These are phyloP conservation scores for Aspergillus pseudoviridinutans DNA, from an alignment of 2,329 filamentous ascomycete genomes.

Conservation along the genomic window DNA sequence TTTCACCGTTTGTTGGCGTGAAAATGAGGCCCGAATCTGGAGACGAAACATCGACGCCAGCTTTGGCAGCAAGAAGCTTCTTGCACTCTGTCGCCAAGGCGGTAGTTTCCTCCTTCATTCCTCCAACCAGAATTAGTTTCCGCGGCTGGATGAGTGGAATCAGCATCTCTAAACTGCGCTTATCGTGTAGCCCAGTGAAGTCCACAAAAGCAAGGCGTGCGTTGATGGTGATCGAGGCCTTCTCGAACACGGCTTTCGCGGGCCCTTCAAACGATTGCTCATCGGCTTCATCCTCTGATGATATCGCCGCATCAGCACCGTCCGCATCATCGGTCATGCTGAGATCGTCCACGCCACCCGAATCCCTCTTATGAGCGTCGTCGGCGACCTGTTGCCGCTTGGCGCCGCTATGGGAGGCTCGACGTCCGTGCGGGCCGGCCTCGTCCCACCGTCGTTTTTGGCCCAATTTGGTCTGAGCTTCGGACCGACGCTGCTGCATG, in stretches of 20 bases:
- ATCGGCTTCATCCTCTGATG: conserved; percentile 52
- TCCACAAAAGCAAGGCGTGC: conserved; percentile 83
- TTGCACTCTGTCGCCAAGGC: conserved; percentile 76
- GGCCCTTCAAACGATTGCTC: conserved; percentile 58
- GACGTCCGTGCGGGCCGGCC: conserved; percentile 42
- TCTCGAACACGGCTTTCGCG: conserved; percentile 66
- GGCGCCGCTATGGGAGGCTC: conserved; percentile 44
- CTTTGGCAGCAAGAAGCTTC: conserved; percentile 54
- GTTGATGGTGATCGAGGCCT: conserved; percentile 62
- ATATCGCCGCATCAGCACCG: conserved; percentile 56
- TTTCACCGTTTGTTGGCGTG: conserved; percentile 68
- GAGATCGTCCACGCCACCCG: conserved; percentile 49
- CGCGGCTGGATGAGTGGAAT: conserved; percentile 90
- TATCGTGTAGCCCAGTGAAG: conserved; percentile 88
- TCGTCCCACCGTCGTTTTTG: conserved; percentile 96
- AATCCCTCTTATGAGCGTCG: conserved; percentile 25
- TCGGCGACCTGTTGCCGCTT: conserved; percentile 57
- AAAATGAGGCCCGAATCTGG: conserved; percentile 67
- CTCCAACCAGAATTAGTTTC: conserved; percentile 89
- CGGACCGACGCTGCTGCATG: conserved; percentile 53
- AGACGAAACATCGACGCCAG: conserved; percentile 36
- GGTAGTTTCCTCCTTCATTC: conserved; percentile 72
- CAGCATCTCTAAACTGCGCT: conserved; percentile 88
- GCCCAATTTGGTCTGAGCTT: conserved; percentile 64
- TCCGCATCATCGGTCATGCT: conserved; percentile 51